These are phyloP conservation scores for Ophiognomonia clavigignenti-juglandacearum DNA, from an alignment of 2,329 filamentous ascomycete genomes.

Conservation along the genomic window DNA sequence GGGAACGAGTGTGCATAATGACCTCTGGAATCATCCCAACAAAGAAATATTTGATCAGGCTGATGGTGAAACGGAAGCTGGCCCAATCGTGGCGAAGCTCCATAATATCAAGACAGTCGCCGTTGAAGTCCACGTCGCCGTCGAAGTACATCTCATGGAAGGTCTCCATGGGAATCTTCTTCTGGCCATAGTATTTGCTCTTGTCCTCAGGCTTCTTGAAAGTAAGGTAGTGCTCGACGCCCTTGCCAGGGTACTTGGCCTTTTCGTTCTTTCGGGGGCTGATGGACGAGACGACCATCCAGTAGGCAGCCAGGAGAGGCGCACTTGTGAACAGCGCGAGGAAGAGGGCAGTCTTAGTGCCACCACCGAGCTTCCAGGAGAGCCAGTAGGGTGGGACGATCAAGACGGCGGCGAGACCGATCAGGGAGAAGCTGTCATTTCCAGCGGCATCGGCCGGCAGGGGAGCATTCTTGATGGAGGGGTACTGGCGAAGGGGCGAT, in stretches of 20 bases:
- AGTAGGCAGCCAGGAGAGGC: conserved; percentile 77
- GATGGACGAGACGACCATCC: conserved; percentile 73
- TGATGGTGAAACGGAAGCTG: conserved; percentile 83
- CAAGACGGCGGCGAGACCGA: conserved; percentile 66
- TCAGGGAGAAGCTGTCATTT: conserved; percentile 83
- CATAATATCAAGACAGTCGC: conserved; percentile 80
- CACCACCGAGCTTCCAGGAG: conserved; percentile 78
- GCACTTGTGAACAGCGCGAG: conserved; percentile 73
- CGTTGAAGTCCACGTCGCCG: conserved; percentile 91
- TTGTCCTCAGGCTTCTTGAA: conserved; percentile 65
- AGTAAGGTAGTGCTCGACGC: conserved; percentile 84
- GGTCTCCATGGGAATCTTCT: conserved; percentile 84
- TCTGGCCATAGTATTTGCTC: conserved; percentile 68
- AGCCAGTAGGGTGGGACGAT: conserved; percentile 71
- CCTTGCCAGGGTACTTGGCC: conserved; percentile 76
- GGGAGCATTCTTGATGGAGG: conserved; percentile 88
- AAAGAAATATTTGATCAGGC: conserved; percentile 83
- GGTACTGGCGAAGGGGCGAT: conserved; percentile 56
- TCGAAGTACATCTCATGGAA: conserved; percentile 99
- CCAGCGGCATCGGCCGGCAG: conserved; percentile 85
- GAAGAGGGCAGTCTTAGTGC: conserved; percentile 83
- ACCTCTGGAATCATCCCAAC: conserved; percentile 84
- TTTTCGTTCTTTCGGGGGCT: conserved; percentile 92
- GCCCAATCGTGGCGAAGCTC: conserved; percentile 98
- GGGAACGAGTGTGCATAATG: conserved; percentile 86